Base-by-base conservation (phyloP, 192 early-diverging fungal species). In the Coemansia sp. region DNA sequence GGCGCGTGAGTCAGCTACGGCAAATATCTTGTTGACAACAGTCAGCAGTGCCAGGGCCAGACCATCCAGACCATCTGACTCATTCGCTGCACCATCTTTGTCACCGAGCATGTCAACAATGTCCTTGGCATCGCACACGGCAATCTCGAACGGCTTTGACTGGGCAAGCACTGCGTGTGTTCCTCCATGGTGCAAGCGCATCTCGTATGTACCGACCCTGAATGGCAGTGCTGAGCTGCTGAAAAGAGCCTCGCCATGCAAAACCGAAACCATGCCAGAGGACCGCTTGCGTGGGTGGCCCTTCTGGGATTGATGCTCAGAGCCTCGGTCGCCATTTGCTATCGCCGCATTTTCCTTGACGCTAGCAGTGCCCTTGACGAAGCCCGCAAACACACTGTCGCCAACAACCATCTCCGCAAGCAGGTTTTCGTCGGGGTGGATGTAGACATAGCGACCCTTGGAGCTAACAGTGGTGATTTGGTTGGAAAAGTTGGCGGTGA, bases 161-260 rank as follows among this genome's bases (percentile, higher is more conserved):
- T 85, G 71, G 1, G 91, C 88, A 76, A 98, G 87, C 18, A 96
- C 95, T 46, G 88, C 90, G 69, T 98, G 93, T 24, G 89, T 89
- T 22, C 91, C 91, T 74, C 95, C 91, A 59, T 94, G 91, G 78
- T 99, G 97, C 75, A 95, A 90, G 27, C 97, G 88, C 75, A 94
- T 90, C 82, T 98, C 96, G 74, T 95, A 99, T 0, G 85, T 89
- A 18, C 97, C 97, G 33, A 89, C 76, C 71, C 90, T 85, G 92
- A 96, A 98, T 10, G 95, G 95, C 44, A 97, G 61, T 4, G 87
- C 75, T 9, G 88, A 75, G 43, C 90, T 87, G 46, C 80, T 67
- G 67, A 97, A 97, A 11, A 87, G 71, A 3, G 94, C 85, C 3
- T 71, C 74, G 12, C 93, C 93, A 3, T 72, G 70, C 16, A 79